Conservation (phyloP, 148 eudicot species). For the Talinum fruticosum region DNA sequence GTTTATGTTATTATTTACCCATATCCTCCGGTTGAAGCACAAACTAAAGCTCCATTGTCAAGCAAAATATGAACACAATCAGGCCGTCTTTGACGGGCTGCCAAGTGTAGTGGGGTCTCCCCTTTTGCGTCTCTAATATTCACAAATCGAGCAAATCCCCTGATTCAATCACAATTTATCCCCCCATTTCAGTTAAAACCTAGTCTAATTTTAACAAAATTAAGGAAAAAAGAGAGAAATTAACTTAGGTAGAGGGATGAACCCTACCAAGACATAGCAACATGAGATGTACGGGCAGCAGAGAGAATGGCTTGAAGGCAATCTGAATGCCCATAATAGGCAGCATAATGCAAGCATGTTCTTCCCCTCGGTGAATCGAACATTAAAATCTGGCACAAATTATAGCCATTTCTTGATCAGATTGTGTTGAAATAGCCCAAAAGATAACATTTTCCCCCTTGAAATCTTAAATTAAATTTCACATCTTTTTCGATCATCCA, state of each 20-base stretch:
- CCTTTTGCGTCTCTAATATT: constrained; percentile 97
- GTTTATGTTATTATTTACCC: constrained; percentile 44
- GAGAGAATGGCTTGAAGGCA: constrained; percentile 77
- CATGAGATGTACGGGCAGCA: constrained; percentile 75
- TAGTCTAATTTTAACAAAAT: background rate
- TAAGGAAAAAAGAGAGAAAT: background rate
- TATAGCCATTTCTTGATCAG: background rate
- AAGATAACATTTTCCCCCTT: background rate
- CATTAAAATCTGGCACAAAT: constrained; percentile 66
- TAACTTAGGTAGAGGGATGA: background rate
- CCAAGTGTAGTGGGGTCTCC: constrained; percentile 93
- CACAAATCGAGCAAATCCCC: constrained; percentile 93
- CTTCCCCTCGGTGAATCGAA: constrained; percentile 82
- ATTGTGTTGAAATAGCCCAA: background rate
- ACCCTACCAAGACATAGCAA: constrained; percentile 79
- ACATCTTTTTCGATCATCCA: background rate
- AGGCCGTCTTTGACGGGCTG: constrained; percentile 82
- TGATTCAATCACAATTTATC: constrained; percentile 23
- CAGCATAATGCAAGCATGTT: constrained; percentile 96
- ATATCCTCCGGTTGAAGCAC: constrained; percentile 92
- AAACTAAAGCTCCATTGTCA: constrained; percentile 86
- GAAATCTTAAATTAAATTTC: background rate
- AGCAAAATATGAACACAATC: constrained; percentile 80
- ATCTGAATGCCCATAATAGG: constrained; percentile 82
- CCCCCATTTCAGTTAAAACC: background rate